A percentile compares a stretch with the other conserved stretches of the same genome.
Evolutionary conservation across 176 grass and related monocot species (phyloP).

Genomic region (Elymus sibiricus): DNA sequence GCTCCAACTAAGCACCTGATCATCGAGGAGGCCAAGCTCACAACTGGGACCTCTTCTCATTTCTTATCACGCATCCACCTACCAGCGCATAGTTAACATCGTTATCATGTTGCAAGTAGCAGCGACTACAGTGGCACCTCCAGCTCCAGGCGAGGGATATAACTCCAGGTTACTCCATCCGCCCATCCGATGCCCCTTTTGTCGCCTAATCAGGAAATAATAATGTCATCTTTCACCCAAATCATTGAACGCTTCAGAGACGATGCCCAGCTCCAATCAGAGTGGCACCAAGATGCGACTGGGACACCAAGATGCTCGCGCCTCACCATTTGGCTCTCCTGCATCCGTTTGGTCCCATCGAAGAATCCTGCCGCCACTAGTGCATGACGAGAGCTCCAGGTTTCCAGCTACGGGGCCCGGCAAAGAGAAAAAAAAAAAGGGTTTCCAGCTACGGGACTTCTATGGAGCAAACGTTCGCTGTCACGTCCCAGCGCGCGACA

Average conservation of each 20-base stretch:
- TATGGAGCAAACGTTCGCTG: too few species aligned
- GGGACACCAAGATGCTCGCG: constrained; percentile 13
- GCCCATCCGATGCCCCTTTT: constrained; percentile 17
- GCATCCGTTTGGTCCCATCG: background rate
- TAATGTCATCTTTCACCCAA: background rate
- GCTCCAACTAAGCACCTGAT: background rate
- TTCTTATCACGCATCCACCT: background rate
- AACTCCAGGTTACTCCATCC: background rate
- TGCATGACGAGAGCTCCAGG: too few species aligned
- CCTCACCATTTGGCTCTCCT: constrained; percentile 35
- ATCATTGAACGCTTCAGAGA: constrained; percentile 12
- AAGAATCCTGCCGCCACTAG: background rate
- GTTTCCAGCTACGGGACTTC: too few species aligned
- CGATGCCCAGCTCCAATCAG: background rate
- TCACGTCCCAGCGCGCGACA: too few species aligned
- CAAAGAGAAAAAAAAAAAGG: too few species aligned
- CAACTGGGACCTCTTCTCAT: background rate
- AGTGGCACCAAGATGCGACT: background rate
- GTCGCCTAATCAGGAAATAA: constrained; percentile 5
- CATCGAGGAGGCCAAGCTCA: background rate
- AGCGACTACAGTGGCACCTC: background rate
- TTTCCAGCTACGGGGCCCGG: too few species aligned
- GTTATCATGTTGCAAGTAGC: background rate
- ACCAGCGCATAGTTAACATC: background rate
- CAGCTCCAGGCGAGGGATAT: constrained; percentile 2